Evolutionary conservation across 441 rosid species (phyloP), one percentile per base, ranked within the genome.

Genomic region (Gossypium gossypioides): DNA sequence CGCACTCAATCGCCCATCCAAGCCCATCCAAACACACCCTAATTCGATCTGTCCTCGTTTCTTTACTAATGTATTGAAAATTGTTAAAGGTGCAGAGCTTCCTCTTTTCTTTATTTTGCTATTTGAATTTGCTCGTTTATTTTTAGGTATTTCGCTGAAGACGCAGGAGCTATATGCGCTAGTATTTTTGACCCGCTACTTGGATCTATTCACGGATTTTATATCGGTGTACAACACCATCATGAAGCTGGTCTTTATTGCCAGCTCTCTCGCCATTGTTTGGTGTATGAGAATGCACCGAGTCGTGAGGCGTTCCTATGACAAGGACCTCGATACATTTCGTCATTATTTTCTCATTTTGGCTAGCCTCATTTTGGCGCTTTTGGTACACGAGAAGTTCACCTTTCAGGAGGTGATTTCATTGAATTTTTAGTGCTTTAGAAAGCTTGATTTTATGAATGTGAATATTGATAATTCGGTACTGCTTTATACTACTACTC

Each of bases 161-260:
- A 93, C 98, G 63, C 98, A 93, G 81, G 98, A 91, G 85, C 91
- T 93, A 4, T 93, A 84, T 24, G 98, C 91, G 9, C 70, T 85
- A 70, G 98, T 93, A 69, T 93, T 93, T 77, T 12, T 93, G 85
- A 62, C 90, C 59, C 88, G 98, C 19, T 93, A 91, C 81, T 72
- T 90, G 90, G 93, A 91, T 85, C 90, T 91, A 69, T 80, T 88
- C 82, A 85, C 93, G 63, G 91, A 84, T 60, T 89, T 84, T 44
- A 69, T 91, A 5, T 93, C 98, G 29, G 85, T 90, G 1, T 93
- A 93, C 77, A 93, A 93, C 72, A 76, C 85, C 9, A 77, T 86
- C 37, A 93, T 93, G 98, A 93, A 93, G 83, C 42, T 93, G 55
- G 97, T 93, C 65, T 93, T 93, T 86, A 81, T 93, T 0, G 86